Conservation (phyloP, 179 eudicot species). For the Gypsophila paniculata region DNA sequence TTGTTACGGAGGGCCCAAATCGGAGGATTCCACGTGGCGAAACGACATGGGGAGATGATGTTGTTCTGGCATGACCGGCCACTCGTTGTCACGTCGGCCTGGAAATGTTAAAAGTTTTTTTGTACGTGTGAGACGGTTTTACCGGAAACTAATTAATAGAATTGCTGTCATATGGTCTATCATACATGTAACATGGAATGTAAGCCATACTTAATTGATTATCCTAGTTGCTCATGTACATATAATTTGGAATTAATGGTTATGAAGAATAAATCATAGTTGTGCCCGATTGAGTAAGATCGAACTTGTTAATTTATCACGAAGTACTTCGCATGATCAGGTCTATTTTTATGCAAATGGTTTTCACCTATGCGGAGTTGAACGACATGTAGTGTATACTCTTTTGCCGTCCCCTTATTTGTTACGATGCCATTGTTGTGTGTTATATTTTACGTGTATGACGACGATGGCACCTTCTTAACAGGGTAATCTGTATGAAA, state of each 20-base stretch:
- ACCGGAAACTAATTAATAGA: neutral
- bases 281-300: too few relatives aligned
- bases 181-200: neutral
- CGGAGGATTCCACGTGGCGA: slow-evolving; percentile 87
- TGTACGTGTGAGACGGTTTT: neutral
- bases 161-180: neutral
- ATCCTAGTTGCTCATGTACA: neutral
- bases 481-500: too few relatives aligned
- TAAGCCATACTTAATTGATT: slow-evolving; percentile 9
- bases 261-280: too few relatives aligned
- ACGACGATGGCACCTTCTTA: too few relatives aligned
- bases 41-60: slow-evolving; percentile 84
- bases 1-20: slow-evolving; percentile 64
- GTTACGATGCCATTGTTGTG: too few relatives aligned
- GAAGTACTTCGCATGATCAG: too few relatives aligned
- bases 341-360: too few relatives aligned
- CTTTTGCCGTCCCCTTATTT: too few relatives aligned
- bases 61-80: slow-evolving; percentile 88
- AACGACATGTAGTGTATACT: too few relatives aligned
- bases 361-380: too few relatives aligned
- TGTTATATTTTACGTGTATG: too few relatives aligned
- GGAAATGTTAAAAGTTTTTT: slow-evolving; percentile 50
- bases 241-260: neutral
- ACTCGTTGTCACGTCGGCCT: slow-evolving; percentile 74
- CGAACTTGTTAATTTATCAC: too few relatives aligned